Evolutionary conservation across 2,329 filamentous ascomycete genomes (phyloP).

Genomic region (Lachnellula suecica): DNA sequence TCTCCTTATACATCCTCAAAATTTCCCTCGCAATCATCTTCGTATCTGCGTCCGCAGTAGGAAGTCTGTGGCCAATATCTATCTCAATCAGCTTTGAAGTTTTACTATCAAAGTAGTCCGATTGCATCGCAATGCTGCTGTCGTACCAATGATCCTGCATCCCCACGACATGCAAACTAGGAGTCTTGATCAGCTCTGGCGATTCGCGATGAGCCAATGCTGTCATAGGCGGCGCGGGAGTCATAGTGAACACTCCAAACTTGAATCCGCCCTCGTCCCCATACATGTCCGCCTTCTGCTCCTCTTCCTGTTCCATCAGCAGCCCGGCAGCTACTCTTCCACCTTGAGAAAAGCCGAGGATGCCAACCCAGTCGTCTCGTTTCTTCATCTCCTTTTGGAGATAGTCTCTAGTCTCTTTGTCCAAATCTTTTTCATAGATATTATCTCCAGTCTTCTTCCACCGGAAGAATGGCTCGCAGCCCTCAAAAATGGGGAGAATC

Average conservation of each 20-base stretch:
- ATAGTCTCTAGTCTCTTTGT: no score
- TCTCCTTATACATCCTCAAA: slow-evolving; percentile 6
- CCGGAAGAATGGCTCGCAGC: no score
- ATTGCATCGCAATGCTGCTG: slow-evolving; percentile 13
- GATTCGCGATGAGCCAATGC: slow-evolving; percentile 7
- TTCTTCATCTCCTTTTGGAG: no score
- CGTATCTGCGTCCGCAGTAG: slow-evolving; percentile 19
- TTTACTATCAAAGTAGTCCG: slow-evolving; percentile 15
- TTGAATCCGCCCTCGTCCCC: no score
- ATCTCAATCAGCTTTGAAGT: slow-evolving; percentile 21
- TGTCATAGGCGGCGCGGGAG: slow-evolving; percentile 16
- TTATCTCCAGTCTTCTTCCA: no score
- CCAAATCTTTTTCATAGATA: no score
- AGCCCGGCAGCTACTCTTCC: no score
- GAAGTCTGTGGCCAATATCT: slow-evolving; percentile 23
- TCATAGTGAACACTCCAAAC: slow-evolving; percentile 22
- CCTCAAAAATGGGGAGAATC: no score
- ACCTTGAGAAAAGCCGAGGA: no score
- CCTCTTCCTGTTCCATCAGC: no score
- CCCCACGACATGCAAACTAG: slow-evolving; percentile 24
- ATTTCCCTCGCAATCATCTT: slow-evolving; percentile 22
- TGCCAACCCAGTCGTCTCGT: no score
- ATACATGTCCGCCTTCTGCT: no score
- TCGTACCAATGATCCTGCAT: slow-evolving; percentile 24
- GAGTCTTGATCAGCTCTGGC: slow-evolving; percentile 14